These are phyloP conservation scores for Tuber aestivum DNA, from an alignment of 495 filamentous ascomycete genomes.

Conservation along the genomic window DNA sequence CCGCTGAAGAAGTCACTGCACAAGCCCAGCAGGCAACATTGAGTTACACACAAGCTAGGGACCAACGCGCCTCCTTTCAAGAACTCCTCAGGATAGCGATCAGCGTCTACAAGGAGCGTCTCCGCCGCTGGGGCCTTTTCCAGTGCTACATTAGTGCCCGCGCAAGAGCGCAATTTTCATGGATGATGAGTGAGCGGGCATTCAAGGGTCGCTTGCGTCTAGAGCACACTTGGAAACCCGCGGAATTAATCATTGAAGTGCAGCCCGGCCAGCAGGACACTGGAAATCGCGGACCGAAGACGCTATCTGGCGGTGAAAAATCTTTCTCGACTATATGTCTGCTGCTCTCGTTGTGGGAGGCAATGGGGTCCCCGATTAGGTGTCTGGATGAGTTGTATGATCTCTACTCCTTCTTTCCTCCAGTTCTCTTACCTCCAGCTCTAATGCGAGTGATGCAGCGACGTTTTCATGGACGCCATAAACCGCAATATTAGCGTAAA, in stretches of 20 bases:
- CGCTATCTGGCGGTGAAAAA: slow-evolving; percentile 91
- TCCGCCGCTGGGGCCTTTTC: slow-evolving; percentile 72
- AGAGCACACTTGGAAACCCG: slow-evolving; percentile 63
- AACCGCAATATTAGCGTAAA: slow-evolving; percentile 90
- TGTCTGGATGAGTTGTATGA: slow-evolving; percentile 90
- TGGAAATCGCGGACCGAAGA: slow-evolving; percentile 73
- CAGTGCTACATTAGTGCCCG: slow-evolving; percentile 73
- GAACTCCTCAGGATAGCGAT: slow-evolving; percentile 48
- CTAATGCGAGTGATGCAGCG: slow-evolving; percentile 50
- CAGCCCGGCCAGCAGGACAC: slow-evolving; percentile 63
- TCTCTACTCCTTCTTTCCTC: slow-evolving; percentile 10
- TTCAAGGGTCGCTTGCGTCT: slow-evolving; percentile 77
- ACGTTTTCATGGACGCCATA: slow-evolving; percentile 98
- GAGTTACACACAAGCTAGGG: slow-evolving; percentile 45
- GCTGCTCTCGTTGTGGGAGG: slow-evolving; percentile 88
- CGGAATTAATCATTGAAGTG: slow-evolving; percentile 77
- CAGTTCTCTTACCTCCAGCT: not conserved
- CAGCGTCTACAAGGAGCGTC: slow-evolving; percentile 52
- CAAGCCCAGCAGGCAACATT: slow-evolving; percentile 48
- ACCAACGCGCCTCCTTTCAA: slow-evolving; percentile 50
- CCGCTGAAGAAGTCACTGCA: slow-evolving; percentile 58
- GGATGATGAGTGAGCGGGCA: slow-evolving; percentile 76
- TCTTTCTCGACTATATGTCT: slow-evolving; percentile 96
- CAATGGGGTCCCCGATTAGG: slow-evolving; percentile 90
- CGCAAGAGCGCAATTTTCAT: slow-evolving; percentile 77